A percentile compares a stretch with the other conserved stretches of the same genome.
Conservation (phyloP, 1,284 basidiomycete genomes). For the Volvariella volvacea region DNA sequence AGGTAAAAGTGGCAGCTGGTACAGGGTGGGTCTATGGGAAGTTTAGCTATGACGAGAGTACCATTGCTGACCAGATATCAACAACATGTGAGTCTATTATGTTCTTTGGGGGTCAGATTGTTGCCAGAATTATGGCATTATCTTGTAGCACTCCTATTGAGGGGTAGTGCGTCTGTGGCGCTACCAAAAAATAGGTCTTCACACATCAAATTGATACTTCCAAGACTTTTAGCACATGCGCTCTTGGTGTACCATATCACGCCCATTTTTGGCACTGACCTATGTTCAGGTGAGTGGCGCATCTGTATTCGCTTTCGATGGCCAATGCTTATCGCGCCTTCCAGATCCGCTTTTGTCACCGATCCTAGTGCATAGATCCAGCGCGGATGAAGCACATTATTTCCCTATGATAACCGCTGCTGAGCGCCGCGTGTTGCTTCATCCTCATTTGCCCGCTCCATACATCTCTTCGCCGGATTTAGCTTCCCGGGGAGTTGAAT, state of each 20-base stretch:
- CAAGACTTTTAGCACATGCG: conserved; percentile 47
- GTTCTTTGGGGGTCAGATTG: neutral
- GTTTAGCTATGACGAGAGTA: conserved; percentile 27
- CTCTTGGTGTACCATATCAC: conserved; percentile 58
- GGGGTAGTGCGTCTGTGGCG: conserved; percentile 22
- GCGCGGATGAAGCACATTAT: conserved; percentile 63
- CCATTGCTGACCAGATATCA: conserved; percentile 21
- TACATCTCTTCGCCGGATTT: conserved; percentile 35
- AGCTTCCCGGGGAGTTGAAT: conserved; percentile 32
- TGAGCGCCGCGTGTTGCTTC: conserved; percentile 46
- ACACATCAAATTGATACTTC: conserved; percentile 34
- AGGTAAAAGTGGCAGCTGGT: conserved; percentile 43
- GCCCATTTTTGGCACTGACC: conserved; percentile 16
- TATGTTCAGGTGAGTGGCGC: conserved; percentile 9
- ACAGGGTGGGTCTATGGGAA: conserved; percentile 61
- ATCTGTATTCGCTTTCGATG: conserved; percentile 1
- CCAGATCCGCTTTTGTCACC: conserved; percentile 47
- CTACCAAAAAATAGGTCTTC: conserved; percentile 17
- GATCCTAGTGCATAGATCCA: conserved; percentile 51
- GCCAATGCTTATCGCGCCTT: conserved; percentile 6
- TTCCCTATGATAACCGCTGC: conserved; percentile 38
- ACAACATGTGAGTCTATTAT: conserved; percentile 36
- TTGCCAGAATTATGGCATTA: conserved; percentile 14
- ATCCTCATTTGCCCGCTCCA: conserved; percentile 68
- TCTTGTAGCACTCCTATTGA: conserved; percentile 31